Conservation (phyloP, 1,284 basidiomycete genomes). For the Trichosporon asahii region DNA sequence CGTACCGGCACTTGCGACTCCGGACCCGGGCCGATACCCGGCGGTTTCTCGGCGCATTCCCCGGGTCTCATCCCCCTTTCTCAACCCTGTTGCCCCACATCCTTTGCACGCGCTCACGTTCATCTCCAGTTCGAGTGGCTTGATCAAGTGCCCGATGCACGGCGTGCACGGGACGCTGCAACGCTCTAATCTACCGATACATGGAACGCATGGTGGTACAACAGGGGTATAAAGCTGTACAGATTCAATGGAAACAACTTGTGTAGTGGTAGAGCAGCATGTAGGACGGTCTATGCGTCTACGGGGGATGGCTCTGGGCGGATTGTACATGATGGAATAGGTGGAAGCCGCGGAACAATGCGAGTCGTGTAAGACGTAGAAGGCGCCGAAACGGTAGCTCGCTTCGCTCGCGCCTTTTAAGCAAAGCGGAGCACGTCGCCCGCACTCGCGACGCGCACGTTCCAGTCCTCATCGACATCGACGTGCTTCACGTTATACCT, state of each 20-base stretch:
- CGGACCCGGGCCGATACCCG: not conserved
- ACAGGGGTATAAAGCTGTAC: not conserved
- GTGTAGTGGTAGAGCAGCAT: no score
- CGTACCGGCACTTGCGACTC: no score
- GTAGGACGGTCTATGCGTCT: not conserved
- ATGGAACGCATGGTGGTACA: not conserved
- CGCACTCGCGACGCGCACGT: constrained; percentile 14
- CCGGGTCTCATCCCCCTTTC: not conserved
- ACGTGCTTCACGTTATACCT: constrained; percentile 17
- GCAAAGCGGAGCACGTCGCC: constrained; percentile 20
- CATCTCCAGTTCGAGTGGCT: no score
- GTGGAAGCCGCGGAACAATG: not conserved
- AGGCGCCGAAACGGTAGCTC: no score
- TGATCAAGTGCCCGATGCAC: no score
- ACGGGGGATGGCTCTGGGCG: no score
- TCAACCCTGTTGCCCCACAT: no score
- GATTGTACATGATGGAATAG: no score
- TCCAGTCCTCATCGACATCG: constrained; percentile 19
- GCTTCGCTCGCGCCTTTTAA: not conserved
- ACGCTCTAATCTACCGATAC: not conserved
- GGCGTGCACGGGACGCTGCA: no score
- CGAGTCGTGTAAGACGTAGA: no score
- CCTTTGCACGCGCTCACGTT: no score
- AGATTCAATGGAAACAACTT: no score
- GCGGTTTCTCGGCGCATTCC: not conserved